These are phyloP conservation scores for Aspergillus egyptiacus DNA, from an alignment of 495 filamentous ascomycete species.

Conservation along the genomic window DNA sequence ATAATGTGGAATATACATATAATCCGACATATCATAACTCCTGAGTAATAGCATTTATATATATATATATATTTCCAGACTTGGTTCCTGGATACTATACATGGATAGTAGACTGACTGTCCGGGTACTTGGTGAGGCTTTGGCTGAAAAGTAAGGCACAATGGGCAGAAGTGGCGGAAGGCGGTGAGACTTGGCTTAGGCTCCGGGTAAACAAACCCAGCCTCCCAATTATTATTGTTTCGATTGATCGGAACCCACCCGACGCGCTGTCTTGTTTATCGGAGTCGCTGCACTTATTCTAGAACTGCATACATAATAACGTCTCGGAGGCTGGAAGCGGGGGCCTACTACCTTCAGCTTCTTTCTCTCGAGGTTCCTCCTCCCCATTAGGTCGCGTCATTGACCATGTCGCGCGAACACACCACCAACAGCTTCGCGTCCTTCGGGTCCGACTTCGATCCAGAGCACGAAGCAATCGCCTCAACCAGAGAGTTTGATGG, in stretches of 20 bases:
- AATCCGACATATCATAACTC: too few species aligned
- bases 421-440: constrained; percentile 28
- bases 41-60: too few species aligned
- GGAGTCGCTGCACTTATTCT: background rate
- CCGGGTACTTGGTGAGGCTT: too few species aligned
- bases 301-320: background rate
- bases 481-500: constrained; percentile 44
- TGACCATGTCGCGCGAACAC: constrained; percentile 33
- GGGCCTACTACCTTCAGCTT: background rate
- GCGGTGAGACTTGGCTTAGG: constrained; percentile 2
- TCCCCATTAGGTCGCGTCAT: constrained; percentile 9
- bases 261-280: constrained; percentile 2
- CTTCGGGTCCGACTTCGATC: constrained; percentile 45
- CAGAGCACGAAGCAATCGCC: constrained; percentile 46
- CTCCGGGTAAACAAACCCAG: constrained; percentile 17
- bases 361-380: constrained; percentile 1
- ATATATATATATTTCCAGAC: too few species aligned
- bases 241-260: background rate
- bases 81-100: too few species aligned
- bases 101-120: too few species aligned
- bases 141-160: too few species aligned
- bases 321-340: constrained; percentile 1
- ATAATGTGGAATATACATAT: background rate
- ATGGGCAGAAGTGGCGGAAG: background rate
- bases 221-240: constrained; percentile 10